Evolutionary conservation across 176 grass and related monocot species (phyloP).

Genomic region (Triticum monococcum): DNA sequence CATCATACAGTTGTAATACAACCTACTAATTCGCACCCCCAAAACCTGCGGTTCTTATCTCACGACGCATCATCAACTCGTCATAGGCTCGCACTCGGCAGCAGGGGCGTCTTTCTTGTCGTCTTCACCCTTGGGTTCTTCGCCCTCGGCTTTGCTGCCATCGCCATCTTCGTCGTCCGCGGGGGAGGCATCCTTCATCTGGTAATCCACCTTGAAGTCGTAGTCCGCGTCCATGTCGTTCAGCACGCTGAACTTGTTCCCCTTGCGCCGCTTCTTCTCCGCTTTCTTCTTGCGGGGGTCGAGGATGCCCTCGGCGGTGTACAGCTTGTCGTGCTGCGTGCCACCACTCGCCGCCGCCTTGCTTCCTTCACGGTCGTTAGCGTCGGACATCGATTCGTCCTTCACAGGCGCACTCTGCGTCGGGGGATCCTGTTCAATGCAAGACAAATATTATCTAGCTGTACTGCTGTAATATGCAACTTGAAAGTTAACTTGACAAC

Average conservation of each 20-base stretch:
- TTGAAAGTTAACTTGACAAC: background rate
- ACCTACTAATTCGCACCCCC: too few species aligned
- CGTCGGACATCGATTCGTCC: constrained; percentile 52
- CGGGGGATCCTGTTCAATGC: constrained; percentile 27
- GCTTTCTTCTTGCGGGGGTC: constrained; percentile 73
- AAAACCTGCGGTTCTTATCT: too few species aligned
- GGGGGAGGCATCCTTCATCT: constrained; percentile 36
- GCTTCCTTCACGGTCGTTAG: constrained; percentile 35
- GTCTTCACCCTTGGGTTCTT: background rate
- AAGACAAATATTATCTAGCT: constrained; percentile 26
- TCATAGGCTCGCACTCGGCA: too few species aligned
- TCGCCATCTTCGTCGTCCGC: constrained; percentile 9
- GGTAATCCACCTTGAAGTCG: constrained; percentile 54
- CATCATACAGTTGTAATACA: too few species aligned
- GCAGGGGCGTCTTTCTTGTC: too few species aligned
- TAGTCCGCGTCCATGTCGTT: constrained; percentile 50
- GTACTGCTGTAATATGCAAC: background rate
- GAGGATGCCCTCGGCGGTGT: constrained; percentile 72
- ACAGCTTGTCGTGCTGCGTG: constrained; percentile 67
- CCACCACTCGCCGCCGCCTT: constrained; percentile 17
- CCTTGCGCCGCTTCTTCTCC: constrained; percentile 47
- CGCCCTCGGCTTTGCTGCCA: background rate
- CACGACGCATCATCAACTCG: too few species aligned
- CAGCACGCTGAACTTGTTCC: constrained; percentile 31
- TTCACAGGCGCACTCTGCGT: background rate